Evolutionary conservation across 371 early-diverging fungal species (phyloP).

Genomic region (Aphelidium insulamus): DNA sequence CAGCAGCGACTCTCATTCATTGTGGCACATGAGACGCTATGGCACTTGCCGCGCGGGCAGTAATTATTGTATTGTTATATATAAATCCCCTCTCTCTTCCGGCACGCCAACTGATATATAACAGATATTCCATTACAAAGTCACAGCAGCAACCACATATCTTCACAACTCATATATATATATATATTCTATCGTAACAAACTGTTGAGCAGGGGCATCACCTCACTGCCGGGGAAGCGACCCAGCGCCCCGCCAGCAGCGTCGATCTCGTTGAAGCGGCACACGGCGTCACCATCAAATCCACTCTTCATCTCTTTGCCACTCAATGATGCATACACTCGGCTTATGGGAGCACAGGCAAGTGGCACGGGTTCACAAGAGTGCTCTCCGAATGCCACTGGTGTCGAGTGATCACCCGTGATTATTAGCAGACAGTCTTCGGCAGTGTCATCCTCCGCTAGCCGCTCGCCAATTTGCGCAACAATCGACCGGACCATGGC

Average conservation of each 20-base stretch:
- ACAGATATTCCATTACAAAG: no score
- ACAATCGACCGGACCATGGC: slow-evolving; percentile 14
- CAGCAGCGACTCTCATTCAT: no score
- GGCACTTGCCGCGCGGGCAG: no score
- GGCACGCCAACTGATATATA: no score
- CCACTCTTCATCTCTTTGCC: no score
- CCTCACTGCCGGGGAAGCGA: slow-evolving; percentile 17
- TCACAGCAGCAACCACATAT: no score
- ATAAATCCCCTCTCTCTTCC: no score
- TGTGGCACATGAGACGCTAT: no score
- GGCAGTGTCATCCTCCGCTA: slow-evolving; percentile 5
- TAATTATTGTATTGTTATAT: no score
- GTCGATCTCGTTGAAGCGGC: slow-evolving; percentile 10
- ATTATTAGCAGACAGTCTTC: slow-evolving; percentile 14
- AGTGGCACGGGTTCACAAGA: slow-evolving; percentile 25
- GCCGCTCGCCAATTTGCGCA: neutral
- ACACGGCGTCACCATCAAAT: slow-evolving; percentile 7
- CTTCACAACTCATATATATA: no score
- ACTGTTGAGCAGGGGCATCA: no score
- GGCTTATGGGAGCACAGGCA: slow-evolving; percentile 9
- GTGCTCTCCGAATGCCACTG: slow-evolving; percentile 20
- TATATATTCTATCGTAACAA: no score
- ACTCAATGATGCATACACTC: slow-evolving; percentile 4
- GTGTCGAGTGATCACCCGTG: slow-evolving; percentile 29
- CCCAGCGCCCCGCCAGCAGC: slow-evolving; percentile 13